Evolutionary conservation across 23 red algal genomes (phyloP).

Genomic region (Gracilaria domingensis): DNA sequence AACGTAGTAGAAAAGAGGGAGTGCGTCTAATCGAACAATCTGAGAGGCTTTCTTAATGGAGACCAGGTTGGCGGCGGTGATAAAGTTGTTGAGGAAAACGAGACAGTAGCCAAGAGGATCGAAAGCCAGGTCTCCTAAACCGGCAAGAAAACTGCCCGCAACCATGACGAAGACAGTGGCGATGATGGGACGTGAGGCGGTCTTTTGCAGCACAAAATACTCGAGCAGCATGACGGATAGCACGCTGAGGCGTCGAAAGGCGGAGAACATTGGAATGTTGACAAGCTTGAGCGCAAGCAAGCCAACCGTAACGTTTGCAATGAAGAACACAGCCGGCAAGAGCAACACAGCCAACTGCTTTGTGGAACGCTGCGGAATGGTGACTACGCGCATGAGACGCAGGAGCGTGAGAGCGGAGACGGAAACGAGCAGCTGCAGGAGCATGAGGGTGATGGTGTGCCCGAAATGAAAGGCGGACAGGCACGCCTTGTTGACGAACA

Average conservation of each 20-base stretch:
- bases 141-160: conserved; percentile 87
- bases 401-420: conserved; percentile 71
- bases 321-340: conserved; percentile 63
- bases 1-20: conserved; percentile 88
- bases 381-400: conserved; percentile 39
- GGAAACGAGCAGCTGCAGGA: conserved; percentile 79
- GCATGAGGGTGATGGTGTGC: conserved; percentile 74
- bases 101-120: conserved; percentile 86
- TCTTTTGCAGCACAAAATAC: conserved; percentile 71
- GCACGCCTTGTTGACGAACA: conserved; percentile 95
- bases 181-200: conserved; percentile 42
- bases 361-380: conserved; percentile 52
- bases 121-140: conserved; percentile 78
- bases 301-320: conserved; percentile 83
- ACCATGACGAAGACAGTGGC: conserved; percentile 88
- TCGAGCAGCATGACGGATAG: conserved; percentile 91
- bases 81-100: conserved; percentile 95
- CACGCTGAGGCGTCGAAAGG: conserved; percentile 89
- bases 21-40: conserved; percentile 66
- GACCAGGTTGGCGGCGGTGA: conserved; percentile 89
- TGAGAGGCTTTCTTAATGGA: conserved; percentile 80
- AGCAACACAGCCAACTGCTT: conserved; percentile 50
- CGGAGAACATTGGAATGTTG: conserved; percentile 97
- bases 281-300: conserved; percentile 81
- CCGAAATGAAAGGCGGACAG: conserved; percentile 85